Evolutionary conservation across 257 asterid species (phyloP), one percentile per base, ranked within the genome.

Genomic region (Euphrasia confusa): DNA sequence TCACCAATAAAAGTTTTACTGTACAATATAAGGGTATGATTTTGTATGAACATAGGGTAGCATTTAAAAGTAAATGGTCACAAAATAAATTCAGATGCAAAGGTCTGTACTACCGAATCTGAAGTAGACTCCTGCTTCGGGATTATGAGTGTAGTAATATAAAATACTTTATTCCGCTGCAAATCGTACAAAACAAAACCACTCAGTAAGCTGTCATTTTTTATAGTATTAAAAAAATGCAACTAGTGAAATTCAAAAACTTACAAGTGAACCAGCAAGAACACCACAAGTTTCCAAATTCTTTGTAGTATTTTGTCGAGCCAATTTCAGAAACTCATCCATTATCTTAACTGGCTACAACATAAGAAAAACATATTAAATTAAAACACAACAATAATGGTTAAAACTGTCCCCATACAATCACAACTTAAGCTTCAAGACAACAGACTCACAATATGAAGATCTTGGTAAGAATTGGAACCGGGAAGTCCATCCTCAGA

Each of bases 121-220:
- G 99, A 89, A 68, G 99, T 92, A 2, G 97, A 81, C 79, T 92
- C 96, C 81, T 92, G 99, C 87, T 92, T 89, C 44, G 99, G 99
- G 65, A 92, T 79, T 61, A 89, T 87, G 73, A 92, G 96, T 18
- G 90, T 82, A 7, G 94, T 84, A 61, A 92, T 85, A 65, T 89
- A 83, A 63, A 89, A 92, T 63, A 81, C 95, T 70, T 86, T 77
- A 68, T 89, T 92, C 72, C 76, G 82, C 99, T 92, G 88, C 83
- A 83, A 70, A 73, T 52, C 74, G 71, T 71, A 39, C 48, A 69
- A 77, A 72, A 21, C 24, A 21, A 37, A 37, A 7, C 27, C 24
- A 68, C 49, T 30, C 45, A 50, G 33, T 44, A 60, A 63, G 68
- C 60, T 47, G 54, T 52, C 66, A 65, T 30, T 26, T 44, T 57